Evolutionary conservation across 176 grass and related monocot genomes (phyloP).

Genomic region (Musa schizocarpa): DNA sequence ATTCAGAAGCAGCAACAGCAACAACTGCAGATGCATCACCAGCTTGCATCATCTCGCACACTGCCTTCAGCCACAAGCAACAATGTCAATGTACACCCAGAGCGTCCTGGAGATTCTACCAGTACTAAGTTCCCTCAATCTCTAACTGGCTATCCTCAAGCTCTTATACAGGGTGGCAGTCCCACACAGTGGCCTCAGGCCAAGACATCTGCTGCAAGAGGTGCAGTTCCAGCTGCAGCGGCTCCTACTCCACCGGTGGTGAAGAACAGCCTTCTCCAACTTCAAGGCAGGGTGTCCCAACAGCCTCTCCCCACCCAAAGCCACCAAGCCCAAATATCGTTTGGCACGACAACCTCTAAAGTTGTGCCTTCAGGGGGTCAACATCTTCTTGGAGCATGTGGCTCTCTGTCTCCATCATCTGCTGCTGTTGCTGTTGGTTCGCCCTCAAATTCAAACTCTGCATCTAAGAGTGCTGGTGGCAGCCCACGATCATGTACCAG

Average conservation of each 20-base stretch:
- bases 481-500: constrained; percentile 50
- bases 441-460: constrained; percentile 47
- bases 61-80: constrained; percentile 49
- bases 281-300: constrained; percentile 45
- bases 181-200: constrained; percentile 43
- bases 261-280: constrained; percentile 52
- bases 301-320: constrained; percentile 40
- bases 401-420: constrained; percentile 52
- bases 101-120: constrained; percentile 18
- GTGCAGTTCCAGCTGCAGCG: constrained; percentile 25
- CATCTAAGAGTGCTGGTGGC: constrained; percentile 67
- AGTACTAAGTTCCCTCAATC: constrained; percentile 29
- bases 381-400: constrained; percentile 37
- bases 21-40: constrained; percentile 35
- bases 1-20: constrained; percentile 27
- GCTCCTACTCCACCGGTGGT: constrained; percentile 32
- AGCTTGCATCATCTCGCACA: constrained; percentile 52
- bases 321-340: constrained; percentile 64
- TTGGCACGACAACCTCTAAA: constrained; percentile 54
- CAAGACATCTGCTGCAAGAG: constrained; percentile 50
- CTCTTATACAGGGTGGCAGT: constrained; percentile 41
- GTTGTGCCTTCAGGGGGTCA: constrained; percentile 33
- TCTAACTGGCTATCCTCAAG: constrained; percentile 37
- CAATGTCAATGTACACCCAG: constrained; percentile 34
- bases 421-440: constrained; percentile 50